Conservation (phyloP, 148 eudicot species). For the Vaccinium macrocarpon region DNA sequence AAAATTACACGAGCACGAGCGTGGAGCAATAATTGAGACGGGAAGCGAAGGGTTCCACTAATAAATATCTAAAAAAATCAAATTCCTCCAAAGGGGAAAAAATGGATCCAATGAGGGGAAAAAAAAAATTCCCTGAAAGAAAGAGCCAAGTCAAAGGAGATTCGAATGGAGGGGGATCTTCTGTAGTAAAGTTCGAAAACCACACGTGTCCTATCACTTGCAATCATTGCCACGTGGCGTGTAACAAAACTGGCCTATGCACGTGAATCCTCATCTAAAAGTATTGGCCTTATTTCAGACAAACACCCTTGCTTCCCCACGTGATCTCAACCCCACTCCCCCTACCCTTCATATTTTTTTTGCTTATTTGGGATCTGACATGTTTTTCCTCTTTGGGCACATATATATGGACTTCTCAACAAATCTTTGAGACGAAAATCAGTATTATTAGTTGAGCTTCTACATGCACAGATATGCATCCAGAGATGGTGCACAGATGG, state of each 20-base stretch:
- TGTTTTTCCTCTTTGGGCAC: not conserved
- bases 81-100: too few species aligned
- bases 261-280: not conserved
- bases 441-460: too few species aligned
- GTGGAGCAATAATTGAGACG: too few species aligned
- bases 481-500: too few species aligned
- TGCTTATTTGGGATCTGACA: not conserved
- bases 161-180: not conserved
- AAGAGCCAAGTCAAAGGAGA: not conserved
- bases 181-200: not conserved
- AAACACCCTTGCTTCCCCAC: not conserved
- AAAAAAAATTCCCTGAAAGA: too few species aligned
- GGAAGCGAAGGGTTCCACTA: too few species aligned
- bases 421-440: too few species aligned
- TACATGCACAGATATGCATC: too few species aligned
- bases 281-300: not conserved
- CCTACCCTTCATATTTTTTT: not conserved
- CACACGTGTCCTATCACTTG: slow-evolving; percentile 5
- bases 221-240: slow-evolving; percentile 7
- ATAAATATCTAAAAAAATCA: too few species aligned
- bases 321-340: slow-evolving; percentile 5
- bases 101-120: too few species aligned
- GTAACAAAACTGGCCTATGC: not conserved
- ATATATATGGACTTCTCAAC: too few species aligned
- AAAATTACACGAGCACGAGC: too few species aligned